phyloP scores from a whole-genome alignment of 2,329 filamentous ascomycete species.

The Beauveria australis region DNA sequence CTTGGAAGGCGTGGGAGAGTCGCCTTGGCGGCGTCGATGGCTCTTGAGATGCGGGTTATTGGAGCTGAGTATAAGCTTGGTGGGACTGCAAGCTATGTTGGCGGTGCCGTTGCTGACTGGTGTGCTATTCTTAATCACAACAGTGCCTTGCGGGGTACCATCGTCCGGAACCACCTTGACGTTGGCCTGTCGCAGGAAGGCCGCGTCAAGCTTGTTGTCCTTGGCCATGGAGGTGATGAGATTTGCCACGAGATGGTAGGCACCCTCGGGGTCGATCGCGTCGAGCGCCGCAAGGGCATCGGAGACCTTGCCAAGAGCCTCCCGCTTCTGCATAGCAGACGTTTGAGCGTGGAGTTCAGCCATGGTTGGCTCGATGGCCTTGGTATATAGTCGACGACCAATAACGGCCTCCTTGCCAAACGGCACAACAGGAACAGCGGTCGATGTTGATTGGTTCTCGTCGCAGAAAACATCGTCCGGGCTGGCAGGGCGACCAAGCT shows the following conservation, averaged over 20 bases:
- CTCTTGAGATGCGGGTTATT: conserved; percentile 80
- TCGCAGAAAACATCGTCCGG: conserved; percentile 40
- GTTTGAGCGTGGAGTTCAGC: conserved; percentile 83
- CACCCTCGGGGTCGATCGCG: conserved; percentile 80
- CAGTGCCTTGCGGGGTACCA: conserved; percentile 45
- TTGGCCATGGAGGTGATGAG: conserved; percentile 66
- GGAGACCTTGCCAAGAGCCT: conserved; percentile 73
- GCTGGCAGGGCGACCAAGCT: conserved; percentile 26
- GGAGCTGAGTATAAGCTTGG: conserved; percentile 68
- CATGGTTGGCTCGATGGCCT: conserved; percentile 73
- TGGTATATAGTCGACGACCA: conserved; percentile 72
- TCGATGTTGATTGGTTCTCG: conserved; percentile 54
- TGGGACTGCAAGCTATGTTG: conserved; percentile 27
- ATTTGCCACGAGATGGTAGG: conserved; percentile 73
- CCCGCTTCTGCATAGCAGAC: conserved; percentile 57
- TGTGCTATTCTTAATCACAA: conserved; percentile 47
- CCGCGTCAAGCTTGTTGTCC: conserved; percentile 55
- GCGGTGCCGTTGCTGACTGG: conserved; percentile 21
- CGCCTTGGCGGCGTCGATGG: conserved; percentile 59
- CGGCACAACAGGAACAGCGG: conserved; percentile 40
- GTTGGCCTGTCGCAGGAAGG: conserved; percentile 35
- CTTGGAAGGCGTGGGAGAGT: conserved; percentile 24
- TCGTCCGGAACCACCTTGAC: conserved; percentile 33
- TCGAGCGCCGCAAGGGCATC: conserved; percentile 83
- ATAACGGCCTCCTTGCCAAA: conserved; percentile 74